phyloP scores from a whole-genome alignment of 345 rosid species.

The Gynandropsis gynandra region DNA sequence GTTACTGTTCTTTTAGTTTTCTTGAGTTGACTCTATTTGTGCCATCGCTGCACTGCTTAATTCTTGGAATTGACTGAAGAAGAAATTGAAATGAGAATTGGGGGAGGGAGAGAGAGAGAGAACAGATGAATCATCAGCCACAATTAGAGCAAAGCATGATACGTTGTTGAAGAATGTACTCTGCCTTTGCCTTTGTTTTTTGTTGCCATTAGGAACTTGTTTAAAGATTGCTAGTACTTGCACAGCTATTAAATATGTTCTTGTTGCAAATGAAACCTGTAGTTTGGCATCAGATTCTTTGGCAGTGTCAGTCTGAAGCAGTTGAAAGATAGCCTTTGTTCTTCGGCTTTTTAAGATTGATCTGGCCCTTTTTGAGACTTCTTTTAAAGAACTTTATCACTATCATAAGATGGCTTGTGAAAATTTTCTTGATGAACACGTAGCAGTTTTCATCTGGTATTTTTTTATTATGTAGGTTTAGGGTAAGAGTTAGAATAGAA shows the following conservation, averaged over 20 bases:
- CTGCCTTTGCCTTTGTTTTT: neutral
- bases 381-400: neutral
- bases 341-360: no score
- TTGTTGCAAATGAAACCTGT: no score
- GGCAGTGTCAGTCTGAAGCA: neutral
- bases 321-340: no score
- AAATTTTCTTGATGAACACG: slow-evolving; percentile 1
- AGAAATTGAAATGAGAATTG: no score
- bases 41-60: neutral
- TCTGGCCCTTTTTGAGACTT: no score
- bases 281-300: neutral
- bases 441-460: slow-evolving; percentile 3
- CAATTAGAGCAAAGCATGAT: no score
- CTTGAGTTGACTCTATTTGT: neutral
- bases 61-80: neutral
- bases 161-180: no score
- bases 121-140: no score
- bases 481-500: neutral
- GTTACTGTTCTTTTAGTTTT: neutral
- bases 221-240: neutral
- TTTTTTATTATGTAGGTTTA: neutral
- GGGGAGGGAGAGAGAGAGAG: no score
- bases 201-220: neutral
- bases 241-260: no score
- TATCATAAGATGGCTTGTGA: neutral